Conservation (phyloP, 495 filamentous ascomycete genomes). For the Aspergillus incahuasiensis region DNA sequence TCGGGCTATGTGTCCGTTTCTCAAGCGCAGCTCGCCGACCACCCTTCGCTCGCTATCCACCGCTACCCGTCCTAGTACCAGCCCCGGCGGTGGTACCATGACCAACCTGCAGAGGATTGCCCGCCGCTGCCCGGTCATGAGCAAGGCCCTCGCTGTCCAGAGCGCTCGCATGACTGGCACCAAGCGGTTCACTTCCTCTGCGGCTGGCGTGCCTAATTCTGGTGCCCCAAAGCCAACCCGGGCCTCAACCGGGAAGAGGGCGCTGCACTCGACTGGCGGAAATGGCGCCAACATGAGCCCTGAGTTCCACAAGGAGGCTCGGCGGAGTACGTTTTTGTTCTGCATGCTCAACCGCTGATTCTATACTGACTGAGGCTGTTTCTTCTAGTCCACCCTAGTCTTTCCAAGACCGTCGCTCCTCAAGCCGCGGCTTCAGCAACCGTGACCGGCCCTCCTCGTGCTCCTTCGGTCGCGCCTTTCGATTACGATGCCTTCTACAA, state of each 20-base stretch:
- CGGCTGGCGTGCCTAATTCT: constrained; percentile 31
- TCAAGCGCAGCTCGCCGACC: constrained; percentile 87
- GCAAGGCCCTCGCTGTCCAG: constrained; percentile 91
- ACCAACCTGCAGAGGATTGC: constrained; percentile 94
- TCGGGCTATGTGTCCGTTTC: constrained; percentile 91
- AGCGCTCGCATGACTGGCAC: constrained; percentile 53
- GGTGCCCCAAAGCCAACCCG: constrained; percentile 29
- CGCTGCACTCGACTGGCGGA: constrained; percentile 71
- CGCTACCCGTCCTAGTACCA: constrained; percentile 61
- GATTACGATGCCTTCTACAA: constrained; percentile 90
- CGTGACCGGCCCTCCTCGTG: constrained; percentile 32
- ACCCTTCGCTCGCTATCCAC: constrained; percentile 87
- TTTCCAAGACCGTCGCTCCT: constrained; percentile 7
- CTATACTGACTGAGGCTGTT: constrained; percentile 9
- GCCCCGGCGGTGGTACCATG: constrained; percentile 84
- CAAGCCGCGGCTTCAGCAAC: constrained; percentile 5
- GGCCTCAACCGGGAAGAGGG: constrained; percentile 51
- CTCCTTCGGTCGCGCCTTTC: constrained; percentile 56
- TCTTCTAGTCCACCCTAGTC: constrained; percentile 23
- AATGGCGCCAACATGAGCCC: constrained; percentile 71
- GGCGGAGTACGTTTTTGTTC: constrained; percentile 44
- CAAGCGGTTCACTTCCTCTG: constrained; percentile 43
- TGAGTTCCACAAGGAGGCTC: constrained; percentile 53
- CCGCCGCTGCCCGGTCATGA: constrained; percentile 96
- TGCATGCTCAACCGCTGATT: neutral